Evolutionary conservation across 495 filamentous ascomycete species (phyloP), one percentile per base, ranked within the genome.

Genomic region (Xylona heveae): DNA sequence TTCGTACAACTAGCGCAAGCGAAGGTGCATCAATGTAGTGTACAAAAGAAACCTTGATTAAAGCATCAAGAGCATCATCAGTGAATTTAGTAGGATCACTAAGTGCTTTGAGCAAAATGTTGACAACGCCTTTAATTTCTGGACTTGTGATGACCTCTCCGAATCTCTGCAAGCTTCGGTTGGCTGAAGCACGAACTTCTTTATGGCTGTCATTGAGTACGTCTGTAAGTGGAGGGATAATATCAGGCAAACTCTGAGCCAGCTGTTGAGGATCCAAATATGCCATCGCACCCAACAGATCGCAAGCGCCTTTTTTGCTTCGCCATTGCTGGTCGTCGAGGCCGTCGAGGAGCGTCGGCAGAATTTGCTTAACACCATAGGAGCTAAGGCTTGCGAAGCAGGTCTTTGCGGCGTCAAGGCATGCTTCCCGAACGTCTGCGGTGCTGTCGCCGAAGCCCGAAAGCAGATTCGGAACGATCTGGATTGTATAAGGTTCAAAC

Each of bases 91-190:
- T 95, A 0, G 88, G 85, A 47, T 97, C 88, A 45, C 85, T 94
- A 34, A 97, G 65, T 26, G 88, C 90, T 55, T 95, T 95, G 35
- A 97, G 70, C 5, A 97, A 62, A 24, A 94, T 78, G 38, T 73
- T 68, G 34, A 94, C 88, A 19, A 93, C 55, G 38, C 71, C 63
- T 62, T 91, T 92, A 42, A 97, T 78, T 49, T 97, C 88, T 7
- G 88, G 88, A 49, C 95, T 95, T 55, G 68, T 88, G 53, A 97
- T 95, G 37, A 97, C 90, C 40, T 97, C 88, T 30, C 88, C 88
- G 52, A 97, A 97, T 14, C 88, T 74, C 57, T 97, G 84, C 48
- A 97, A 64, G 54, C 80, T 91, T 42, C 85, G 72, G 49, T 97
- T 97, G 3, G 90, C 88, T 6, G 84, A 81, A 16, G 64, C 55